Percentiles rank a stretch among this genome's conserved stretches.
These are phyloP conservation scores for Macaranga tanarius DNA, from an alignment of 441 rosid genomes.

Conservation along the genomic window DNA sequence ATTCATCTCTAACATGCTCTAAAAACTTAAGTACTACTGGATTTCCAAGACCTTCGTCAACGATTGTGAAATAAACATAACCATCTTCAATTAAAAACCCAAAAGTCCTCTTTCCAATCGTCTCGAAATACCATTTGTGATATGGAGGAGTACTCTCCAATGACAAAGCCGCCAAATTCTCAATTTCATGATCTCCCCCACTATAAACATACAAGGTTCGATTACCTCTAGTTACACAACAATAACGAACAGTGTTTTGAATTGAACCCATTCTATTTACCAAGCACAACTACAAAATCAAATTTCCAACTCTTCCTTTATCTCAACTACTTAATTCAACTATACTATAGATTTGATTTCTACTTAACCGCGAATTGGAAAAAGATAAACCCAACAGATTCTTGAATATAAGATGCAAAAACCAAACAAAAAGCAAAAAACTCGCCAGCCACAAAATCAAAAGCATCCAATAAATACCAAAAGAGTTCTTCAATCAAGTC, in stretches of 20 bases:
- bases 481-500: conserved; percentile 42
- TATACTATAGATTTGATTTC: conserved; percentile 10
- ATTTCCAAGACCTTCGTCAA: conserved; percentile 51
- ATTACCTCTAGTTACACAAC: conserved; percentile 58
- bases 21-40: conserved; percentile 52
- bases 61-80: conserved; percentile 62
- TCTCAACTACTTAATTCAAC: neutral
- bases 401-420: conserved; percentile 34
- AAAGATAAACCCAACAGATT: conserved; percentile 25
- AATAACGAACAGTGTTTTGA: conserved; percentile 58
- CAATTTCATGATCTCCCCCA: conserved; percentile 51
- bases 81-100: conserved; percentile 76
- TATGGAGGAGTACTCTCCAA: conserved; percentile 61
- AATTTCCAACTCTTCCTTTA: neutral
- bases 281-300: conserved; percentile 6
- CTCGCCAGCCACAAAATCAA: conserved; percentile 37
- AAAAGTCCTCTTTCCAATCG: conserved; percentile 47
- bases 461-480: conserved; percentile 33
- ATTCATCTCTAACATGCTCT: conserved; percentile 58
- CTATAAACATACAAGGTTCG: conserved; percentile 49
- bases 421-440: conserved; percentile 37
- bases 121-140: conserved; percentile 87
- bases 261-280: conserved; percentile 43
- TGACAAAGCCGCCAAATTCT: conserved; percentile 52
- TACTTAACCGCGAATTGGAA: conserved; percentile 27